Conservation (phyloP, 805 yeast genomes). For the Kuraishia hungarica region DNA sequence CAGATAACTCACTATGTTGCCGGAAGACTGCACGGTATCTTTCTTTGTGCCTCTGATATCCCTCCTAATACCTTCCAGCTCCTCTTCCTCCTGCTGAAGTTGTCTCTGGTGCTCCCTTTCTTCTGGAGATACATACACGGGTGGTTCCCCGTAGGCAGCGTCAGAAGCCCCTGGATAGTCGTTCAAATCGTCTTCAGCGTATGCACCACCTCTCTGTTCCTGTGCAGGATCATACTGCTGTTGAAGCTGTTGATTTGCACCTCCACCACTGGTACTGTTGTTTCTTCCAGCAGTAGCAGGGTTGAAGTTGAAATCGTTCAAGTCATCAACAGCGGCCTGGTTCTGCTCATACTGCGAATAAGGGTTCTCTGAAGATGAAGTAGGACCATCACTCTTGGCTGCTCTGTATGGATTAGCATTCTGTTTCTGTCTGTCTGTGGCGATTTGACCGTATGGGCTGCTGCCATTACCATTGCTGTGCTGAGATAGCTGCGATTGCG, state of each 20-base stretch:
- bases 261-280: background rate
- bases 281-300: conserved; percentile 4
- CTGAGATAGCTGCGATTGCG: background rate
- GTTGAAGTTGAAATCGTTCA: conserved; percentile 7
- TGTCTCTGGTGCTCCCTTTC: conserved; percentile 28
- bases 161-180: conserved; percentile 8
- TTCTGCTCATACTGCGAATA: conserved; percentile 10
- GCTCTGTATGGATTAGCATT: background rate
- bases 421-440: background rate
- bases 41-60: conserved; percentile 79
- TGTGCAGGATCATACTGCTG: conserved; percentile 8
- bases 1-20: conserved; percentile 70
- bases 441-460: background rate
- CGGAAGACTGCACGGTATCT: conserved; percentile 76
- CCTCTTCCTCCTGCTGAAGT: conserved; percentile 68
- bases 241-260: background rate
- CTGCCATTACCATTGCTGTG: background rate
- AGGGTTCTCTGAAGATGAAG: conserved; percentile 3
- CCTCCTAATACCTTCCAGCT: conserved; percentile 76
- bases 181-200: conserved; percentile 17
- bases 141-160: background rate
- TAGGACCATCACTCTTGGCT: background rate
- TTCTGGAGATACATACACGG: conserved; percentile 22
- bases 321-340: conserved; percentile 12
- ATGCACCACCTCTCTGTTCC: conserved; percentile 2